These are phyloP conservation scores for Fusarium proliferatum DNA, from an alignment of 2,329 filamentous ascomycete species.

Conservation along the genomic window DNA sequence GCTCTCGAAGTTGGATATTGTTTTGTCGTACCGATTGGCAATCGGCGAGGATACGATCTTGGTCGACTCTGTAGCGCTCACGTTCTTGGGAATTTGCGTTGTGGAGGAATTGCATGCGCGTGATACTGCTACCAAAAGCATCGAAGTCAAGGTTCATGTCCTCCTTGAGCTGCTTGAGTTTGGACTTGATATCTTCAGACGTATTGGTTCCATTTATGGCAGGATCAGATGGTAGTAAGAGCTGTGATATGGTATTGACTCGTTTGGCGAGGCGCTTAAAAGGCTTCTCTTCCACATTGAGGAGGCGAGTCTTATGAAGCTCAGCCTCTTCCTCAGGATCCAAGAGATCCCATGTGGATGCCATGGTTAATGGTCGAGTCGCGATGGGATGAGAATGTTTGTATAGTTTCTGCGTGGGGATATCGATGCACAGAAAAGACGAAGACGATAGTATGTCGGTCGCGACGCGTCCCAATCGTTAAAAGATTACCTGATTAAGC, in stretches of 20 bases:
- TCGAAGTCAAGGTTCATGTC: constrained; percentile 90
- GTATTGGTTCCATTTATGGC: constrained; percentile 58
- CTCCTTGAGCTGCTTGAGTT: constrained; percentile 77
- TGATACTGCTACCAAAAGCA: constrained; percentile 85
- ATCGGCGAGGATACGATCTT: constrained; percentile 80
- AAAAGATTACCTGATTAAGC: not conserved
- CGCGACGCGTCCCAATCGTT: not conserved
- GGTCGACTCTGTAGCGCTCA: constrained; percentile 83
- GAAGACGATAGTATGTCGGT: not conserved
- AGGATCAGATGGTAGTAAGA: constrained; percentile 52
- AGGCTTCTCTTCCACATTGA: constrained; percentile 91
- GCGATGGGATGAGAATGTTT: constrained; percentile 1
- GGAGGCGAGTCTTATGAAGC: constrained; percentile 86
- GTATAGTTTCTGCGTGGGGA: not conserved
- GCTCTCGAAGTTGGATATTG: constrained; percentile 76
- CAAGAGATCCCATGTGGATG: constrained; percentile 70
- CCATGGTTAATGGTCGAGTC: constrained; percentile 42
- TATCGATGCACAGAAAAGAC: not conserved
- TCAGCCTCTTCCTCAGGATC: constrained; percentile 83
- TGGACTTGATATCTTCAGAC: constrained; percentile 58
- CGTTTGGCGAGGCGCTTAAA: constrained; percentile 90
- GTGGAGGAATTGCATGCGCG: constrained; percentile 87
- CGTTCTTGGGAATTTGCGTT: constrained; percentile 86
- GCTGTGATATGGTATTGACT: constrained; percentile 74
- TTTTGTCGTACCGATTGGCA: constrained; percentile 82